Conservation (phyloP, 2,329 filamentous ascomycete genomes). For the Bipolaris zeicola region DNA sequence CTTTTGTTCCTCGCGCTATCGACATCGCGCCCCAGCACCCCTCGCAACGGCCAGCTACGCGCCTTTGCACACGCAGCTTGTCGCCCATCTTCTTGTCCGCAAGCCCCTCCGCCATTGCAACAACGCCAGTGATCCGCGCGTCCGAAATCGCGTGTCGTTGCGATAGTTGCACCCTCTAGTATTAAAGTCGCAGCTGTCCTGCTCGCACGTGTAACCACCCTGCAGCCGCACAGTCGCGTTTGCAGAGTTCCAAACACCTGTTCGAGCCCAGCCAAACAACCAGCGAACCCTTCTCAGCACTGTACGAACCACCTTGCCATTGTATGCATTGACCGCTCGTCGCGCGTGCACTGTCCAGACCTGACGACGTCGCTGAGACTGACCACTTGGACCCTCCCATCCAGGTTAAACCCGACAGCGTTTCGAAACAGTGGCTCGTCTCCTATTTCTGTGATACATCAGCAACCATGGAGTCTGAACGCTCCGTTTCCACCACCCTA, state of each 20-base stretch:
- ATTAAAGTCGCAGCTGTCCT: slow-evolving; percentile 31
- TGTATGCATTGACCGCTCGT: slow-evolving; percentile 22
- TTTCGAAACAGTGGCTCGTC: slow-evolving; percentile 9
- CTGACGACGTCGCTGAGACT: too few relatives aligned
- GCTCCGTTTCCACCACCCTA: slow-evolving; percentile 57
- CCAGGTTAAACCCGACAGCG: slow-evolving; percentile 16
- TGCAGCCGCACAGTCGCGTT: slow-evolving; percentile 45
- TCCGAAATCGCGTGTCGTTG: slow-evolving; percentile 27
- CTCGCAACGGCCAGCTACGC: slow-evolving; percentile 28
- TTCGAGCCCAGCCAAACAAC: slow-evolving; percentile 40
- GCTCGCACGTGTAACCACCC: slow-evolving; percentile 40
- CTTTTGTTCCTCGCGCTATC: slow-evolving; percentile 14
- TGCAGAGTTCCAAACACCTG: slow-evolving; percentile 42
- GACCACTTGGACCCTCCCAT: slow-evolving; percentile 3
- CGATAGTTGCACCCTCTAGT: slow-evolving; percentile 19
- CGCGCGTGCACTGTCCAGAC: slow-evolving; percentile 14
- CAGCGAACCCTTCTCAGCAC: slow-evolving; percentile 17
- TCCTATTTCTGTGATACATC: slow-evolving; percentile 3
- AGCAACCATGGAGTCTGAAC: slow-evolving; percentile 49
- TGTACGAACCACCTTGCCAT: slow-evolving; percentile 19
- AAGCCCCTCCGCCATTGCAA: slow-evolving; percentile 21
- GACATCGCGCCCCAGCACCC: slow-evolving; percentile 16
- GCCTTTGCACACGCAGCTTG: slow-evolving; percentile 22
- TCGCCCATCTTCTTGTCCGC: slow-evolving; percentile 29
- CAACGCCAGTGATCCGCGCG: slow-evolving; percentile 16